A percentile compares a stretch with the other conserved stretches of the same genome.
Evolutionary conservation across 2,329 filamentous ascomycete genomes (phyloP).

Genomic region (Neospermospora avenae): DNA sequence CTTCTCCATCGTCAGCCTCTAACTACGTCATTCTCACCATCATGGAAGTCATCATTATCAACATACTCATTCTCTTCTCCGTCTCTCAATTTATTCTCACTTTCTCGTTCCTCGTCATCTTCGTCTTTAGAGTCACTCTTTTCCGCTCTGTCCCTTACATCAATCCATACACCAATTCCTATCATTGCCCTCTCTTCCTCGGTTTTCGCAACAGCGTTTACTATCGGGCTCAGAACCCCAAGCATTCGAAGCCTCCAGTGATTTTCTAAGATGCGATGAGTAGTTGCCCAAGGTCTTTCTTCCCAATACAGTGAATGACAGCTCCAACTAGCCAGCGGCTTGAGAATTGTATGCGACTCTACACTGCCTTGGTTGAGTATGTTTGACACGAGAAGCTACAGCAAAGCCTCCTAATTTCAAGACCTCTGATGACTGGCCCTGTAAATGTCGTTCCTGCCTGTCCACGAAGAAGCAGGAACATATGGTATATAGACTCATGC

Average conservation of each 20-base stretch:
- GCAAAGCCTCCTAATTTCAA: no score
- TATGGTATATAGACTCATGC: no score
- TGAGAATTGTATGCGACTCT: no score
- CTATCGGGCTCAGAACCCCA: not conserved
- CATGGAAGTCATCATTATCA: not conserved
- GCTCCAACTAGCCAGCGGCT: no score
- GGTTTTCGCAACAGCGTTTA: not conserved
- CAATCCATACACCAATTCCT: not conserved
- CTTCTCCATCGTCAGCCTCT: no score
- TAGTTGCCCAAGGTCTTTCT: not conserved
- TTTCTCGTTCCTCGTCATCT: not conserved
- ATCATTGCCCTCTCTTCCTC: not conserved
- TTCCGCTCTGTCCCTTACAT: not conserved
- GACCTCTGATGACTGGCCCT: no score
- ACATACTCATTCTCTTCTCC: not conserved
- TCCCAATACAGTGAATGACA: no score
- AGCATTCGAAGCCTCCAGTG: not conserved
- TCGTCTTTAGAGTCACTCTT: not conserved
- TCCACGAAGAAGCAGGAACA: not conserved
- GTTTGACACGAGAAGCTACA: not conserved
- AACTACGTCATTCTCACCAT: not conserved
- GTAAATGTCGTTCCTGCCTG: no score
- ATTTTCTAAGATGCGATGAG: not conserved
- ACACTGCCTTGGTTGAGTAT: no score
- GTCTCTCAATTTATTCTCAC: not conserved